A percentile compares a stretch with the other conserved stretches of the same genome.
phyloP scores from a whole-genome alignment of 2,329 filamentous ascomycete genomes.

The Zymoseptoria ardabiliae region DNA sequence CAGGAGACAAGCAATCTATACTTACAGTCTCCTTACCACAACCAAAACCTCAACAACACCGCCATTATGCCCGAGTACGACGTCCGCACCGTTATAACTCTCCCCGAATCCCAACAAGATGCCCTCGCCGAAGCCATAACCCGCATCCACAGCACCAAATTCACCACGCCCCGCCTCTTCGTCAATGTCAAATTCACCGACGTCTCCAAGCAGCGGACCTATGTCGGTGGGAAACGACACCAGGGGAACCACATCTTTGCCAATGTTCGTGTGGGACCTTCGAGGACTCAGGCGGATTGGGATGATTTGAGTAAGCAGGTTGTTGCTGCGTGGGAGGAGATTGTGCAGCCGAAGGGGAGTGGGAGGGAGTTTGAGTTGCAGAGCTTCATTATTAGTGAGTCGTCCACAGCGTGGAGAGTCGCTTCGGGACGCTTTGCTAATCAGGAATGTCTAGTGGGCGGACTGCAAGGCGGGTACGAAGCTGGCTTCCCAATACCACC shows the following conservation, averaged over 20 bases:
- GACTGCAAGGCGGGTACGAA: slow-evolving; percentile 27
- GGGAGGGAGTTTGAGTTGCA: slow-evolving; percentile 15
- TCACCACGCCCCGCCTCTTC: slow-evolving; percentile 38
- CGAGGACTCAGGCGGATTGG: slow-evolving; percentile 27
- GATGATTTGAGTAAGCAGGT: slow-evolving; percentile 23
- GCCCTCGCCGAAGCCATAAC: slow-evolving; percentile 36
- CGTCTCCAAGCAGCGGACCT: slow-evolving; percentile 15
- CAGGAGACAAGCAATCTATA: too few relatives aligned
- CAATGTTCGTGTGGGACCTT: slow-evolving; percentile 30
- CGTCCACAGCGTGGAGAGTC: too few relatives aligned
- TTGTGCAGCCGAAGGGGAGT: slow-evolving; percentile 11
- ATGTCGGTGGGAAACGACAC: slow-evolving; percentile 32
- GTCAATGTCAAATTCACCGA: slow-evolving; percentile 39
- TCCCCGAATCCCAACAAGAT: slow-evolving; percentile 31
- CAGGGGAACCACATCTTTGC: slow-evolving; percentile 30
- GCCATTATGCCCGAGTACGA: slow-evolving; percentile 39
- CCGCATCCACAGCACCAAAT: slow-evolving; percentile 35
- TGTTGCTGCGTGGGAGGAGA: slow-evolving; percentile 22
- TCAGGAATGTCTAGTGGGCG: slow-evolving; percentile 20
- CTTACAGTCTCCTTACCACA: too few relatives aligned
- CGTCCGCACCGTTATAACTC: slow-evolving; percentile 33
- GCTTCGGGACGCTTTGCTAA: neutral
- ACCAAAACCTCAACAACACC: too few relatives aligned
- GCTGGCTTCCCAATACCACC: slow-evolving; percentile 26
- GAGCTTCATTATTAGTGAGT: slow-evolving; percentile 12